Evolutionary conservation across 2,329 filamentous ascomycete genomes (phyloP).

Genomic region (Ophiocordyceps unilateralis): DNA sequence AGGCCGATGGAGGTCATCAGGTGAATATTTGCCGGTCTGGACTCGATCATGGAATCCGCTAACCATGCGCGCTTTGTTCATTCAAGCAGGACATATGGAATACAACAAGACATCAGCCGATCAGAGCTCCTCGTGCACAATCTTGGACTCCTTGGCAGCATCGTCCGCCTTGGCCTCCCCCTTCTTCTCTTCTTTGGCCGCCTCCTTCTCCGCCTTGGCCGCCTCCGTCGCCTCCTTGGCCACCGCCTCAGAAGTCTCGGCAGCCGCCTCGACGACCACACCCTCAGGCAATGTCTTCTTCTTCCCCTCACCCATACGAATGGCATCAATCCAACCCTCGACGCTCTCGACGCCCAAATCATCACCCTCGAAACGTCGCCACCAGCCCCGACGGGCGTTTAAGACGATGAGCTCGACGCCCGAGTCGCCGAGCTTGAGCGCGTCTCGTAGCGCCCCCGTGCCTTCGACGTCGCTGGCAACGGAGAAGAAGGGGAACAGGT

Average conservation of each 20-base stretch:
- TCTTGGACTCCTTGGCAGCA: conserved; percentile 11
- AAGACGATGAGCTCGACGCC: conserved; percentile 61
- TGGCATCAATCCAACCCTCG: conserved; percentile 79
- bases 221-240: neutral
- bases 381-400: conserved; percentile 78
- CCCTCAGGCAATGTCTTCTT: conserved; percentile 59
- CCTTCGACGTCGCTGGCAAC: conserved; percentile 36
- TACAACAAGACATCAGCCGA: neutral
- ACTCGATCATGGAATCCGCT: neutral
- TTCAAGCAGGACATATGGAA: neutral
- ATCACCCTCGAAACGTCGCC: conserved; percentile 50
- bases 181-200: conserved; percentile 1
- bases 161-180: conserved; percentile 7
- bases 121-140: conserved; percentile 33
- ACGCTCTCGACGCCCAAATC: conserved; percentile 44
- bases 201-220: neutral
- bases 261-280: conserved; percentile 24
- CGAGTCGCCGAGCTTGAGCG: conserved; percentile 41
- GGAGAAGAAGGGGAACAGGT: conserved; percentile 70
- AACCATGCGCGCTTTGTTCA: neutral
- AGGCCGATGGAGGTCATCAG: no score
- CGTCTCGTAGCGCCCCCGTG: conserved; percentile 22
- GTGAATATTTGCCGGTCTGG: no score
- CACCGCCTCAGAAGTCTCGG: neutral
- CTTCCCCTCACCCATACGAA: conserved; percentile 70